Base-by-base conservation (phyloP, 768 basidiomycete species). In the Clitopilus hobsonii region DNA sequence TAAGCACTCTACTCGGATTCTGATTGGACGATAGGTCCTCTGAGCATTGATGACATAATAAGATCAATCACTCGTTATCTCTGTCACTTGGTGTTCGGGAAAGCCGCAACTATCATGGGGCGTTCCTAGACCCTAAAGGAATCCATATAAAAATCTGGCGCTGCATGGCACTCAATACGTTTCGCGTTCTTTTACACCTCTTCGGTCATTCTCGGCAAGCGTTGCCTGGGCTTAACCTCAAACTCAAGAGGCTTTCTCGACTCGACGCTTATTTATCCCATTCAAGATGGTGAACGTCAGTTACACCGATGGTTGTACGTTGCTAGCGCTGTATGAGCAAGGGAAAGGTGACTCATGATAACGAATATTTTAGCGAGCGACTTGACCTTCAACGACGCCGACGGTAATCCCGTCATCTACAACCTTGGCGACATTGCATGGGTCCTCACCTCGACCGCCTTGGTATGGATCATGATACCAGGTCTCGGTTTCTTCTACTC, bases 401-500 rank as follows among this genome's bases (percentile, higher is more conserved):
- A 68, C 29, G 74, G 71, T 6, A 58, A 65, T 10, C 56, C 59
- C 6, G 58, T 71, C 16, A 65, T 73, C 4, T 82, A 80, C 63
- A 78, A 79, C 62, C 58, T 72, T 23, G 80, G 80, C 20, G 79
- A 81, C 61, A 79, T 79, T 24, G 74, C 71, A 14, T 82, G 76
- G 87, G 73, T 84, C 38, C 72, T 94, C 53, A 69, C 82, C 3
- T 83, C 84, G 24, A 93, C 83, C 16, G 94, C 91, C 24, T 77
- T 94, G 57, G 91, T 93, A 29, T 93, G 80, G 78, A 75, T 91
- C 58, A 91, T 92, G 89, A 82, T 91, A 65, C 88, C 88, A 8
- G 89, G 88, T 49, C 85, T 94, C 48, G 90, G 91, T 47, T 90
- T 82, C 71, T 92, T 91, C 73, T 97, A 96, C 70, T 89, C 92